Percentiles rank a stretch among this genome's conserved stretches.
Conservation (phyloP, 2,329 filamentous ascomycete genomes). For the Pseudonectria foliicola region DNA sequence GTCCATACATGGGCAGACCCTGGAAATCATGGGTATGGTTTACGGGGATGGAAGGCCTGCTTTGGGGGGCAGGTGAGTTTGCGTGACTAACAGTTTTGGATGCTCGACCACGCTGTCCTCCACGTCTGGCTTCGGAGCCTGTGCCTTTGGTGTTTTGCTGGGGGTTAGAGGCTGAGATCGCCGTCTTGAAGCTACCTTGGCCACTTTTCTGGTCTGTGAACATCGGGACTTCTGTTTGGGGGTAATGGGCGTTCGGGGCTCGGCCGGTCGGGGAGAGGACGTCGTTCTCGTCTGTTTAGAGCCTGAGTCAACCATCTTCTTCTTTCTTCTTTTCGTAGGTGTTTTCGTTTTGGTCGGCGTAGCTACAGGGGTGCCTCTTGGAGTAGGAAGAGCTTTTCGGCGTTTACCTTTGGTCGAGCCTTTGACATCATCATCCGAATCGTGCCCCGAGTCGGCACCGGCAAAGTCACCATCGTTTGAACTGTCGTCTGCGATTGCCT, state of each 20-base stretch:
- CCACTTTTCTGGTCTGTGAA: too few species aligned
- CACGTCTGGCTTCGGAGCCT: too few species aligned
- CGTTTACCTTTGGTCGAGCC: conserved; percentile 29
- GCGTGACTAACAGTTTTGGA: too few species aligned
- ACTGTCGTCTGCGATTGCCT: conserved; percentile 23
- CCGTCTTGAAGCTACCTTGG: too few species aligned
- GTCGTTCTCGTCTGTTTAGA: conserved; percentile 21
- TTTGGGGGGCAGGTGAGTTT: too few species aligned
- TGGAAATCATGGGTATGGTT: too few species aligned
- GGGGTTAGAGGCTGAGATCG: too few species aligned
- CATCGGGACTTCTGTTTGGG: too few species aligned
- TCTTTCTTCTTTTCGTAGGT: conserved; percentile 14
- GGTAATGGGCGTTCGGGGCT: conserved; percentile 5
- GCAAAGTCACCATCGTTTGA: conserved; percentile 26
- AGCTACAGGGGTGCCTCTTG: conserved; percentile 15
- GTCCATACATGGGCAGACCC: background rate
- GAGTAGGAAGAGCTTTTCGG: conserved; percentile 19
- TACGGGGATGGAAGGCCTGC: too few species aligned
- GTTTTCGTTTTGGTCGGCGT: conserved; percentile 15
- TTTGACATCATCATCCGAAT: conserved; percentile 24
- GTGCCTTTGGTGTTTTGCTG: too few species aligned
- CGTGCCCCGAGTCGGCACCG: conserved; percentile 21
- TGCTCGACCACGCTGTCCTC: too few species aligned
- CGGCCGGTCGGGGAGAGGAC: conserved; percentile 9
- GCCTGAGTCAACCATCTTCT: conserved; percentile 26